A percentile compares a stretch with the other conserved stretches of the same genome.
phyloP scores from a whole-genome alignment of 768 basidiomycete species.

The Hemileccinum impolitum region DNA sequence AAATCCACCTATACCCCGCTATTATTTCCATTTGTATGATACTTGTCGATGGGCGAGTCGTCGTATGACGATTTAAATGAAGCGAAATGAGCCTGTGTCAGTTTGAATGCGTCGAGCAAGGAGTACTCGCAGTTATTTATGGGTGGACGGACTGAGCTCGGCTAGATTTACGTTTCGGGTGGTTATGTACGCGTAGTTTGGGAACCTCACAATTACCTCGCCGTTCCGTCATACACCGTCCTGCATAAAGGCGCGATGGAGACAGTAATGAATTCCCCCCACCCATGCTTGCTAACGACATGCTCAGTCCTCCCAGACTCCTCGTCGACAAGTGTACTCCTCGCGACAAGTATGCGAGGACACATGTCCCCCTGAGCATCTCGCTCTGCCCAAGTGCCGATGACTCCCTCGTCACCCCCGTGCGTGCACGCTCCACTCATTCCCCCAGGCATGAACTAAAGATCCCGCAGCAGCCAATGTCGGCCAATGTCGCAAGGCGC shows the following conservation, averaged over 20 bases:
- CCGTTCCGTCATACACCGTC: constrained; percentile 12
- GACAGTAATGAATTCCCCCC: background rate
- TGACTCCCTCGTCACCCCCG: constrained; percentile 23
- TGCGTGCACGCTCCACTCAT: constrained; percentile 3
- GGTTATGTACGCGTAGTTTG: background rate
- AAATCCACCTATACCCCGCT: constrained; percentile 24
- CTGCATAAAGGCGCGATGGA: constrained; percentile 22
- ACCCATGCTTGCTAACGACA: constrained; percentile 4
- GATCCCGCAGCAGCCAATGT: constrained; percentile 13
- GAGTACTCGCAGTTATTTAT: too few relatives aligned
- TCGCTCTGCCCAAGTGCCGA: constrained; percentile 28
- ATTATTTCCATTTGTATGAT: constrained; percentile 9
- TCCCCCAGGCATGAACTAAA: background rate
- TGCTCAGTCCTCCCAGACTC: constrained; percentile 25
- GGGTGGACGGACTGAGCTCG: constrained; percentile 10
- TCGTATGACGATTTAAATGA: constrained; percentile 14
- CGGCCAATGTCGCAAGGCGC: constrained; percentile 19
- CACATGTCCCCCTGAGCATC: constrained; percentile 26
- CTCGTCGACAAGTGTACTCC: constrained; percentile 34
- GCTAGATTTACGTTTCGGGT: constrained; percentile 27
- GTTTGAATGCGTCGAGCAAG: background rate
- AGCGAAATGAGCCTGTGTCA: constrained; percentile 16
- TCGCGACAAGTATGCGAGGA: constrained; percentile 32
- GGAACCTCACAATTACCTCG: constrained; percentile 15
- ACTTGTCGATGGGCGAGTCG: constrained; percentile 14